Base-by-base conservation (phyloP, 306 rosid genomes). In the Inga leiocalycina region DNA sequence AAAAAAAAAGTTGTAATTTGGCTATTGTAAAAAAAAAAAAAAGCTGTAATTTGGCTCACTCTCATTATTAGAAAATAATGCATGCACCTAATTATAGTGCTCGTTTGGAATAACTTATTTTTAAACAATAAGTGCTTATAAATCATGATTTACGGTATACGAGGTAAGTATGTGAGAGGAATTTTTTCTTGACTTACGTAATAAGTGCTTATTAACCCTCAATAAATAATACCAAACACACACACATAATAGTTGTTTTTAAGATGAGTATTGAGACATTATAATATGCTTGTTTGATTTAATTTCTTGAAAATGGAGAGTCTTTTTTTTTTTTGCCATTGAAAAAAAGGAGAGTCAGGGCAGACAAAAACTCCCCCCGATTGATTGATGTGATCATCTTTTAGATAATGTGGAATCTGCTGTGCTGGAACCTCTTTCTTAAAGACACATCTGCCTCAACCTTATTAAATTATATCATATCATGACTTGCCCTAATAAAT, bases 321-420 rank as follows among this genome's bases (percentile, higher is more conserved):
- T 27, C 30, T 27, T 27, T 27, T 27, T 27, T 27, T 27, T 27
- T 27, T 27, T 27, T 27, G 30, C 30, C 30, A 27, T 27, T 27
- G 30, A 27, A 27, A 27, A 27, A 27, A 27, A 27, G 30, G 30
- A 27, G 30, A 27, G 64, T 20, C 30, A 57, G 64, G 64, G 64
- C 64, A 8, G 64, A 30, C 27, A 57, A 3, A 7, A 57, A 20
- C 64, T 57, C 11, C 1, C 3, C 12, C 30, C 54, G 54, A 49
- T 49, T 49, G 13, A 20, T 57, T n/a, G 64, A 57, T 57, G 51
- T 46, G 81, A 48, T 70, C n/a, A 45, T 45, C 20, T 52, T 56
- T n/a, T 24, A 48, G 71, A 49, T 79, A 66, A 74, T 66, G 17
- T 27, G 83, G 81, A 84, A 80, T 84, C 87, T 84, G 3, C 49